These are phyloP conservation scores for Melocanna baccifera DNA, from an alignment of 176 grass and related monocot species.

Conservation along the genomic window DNA sequence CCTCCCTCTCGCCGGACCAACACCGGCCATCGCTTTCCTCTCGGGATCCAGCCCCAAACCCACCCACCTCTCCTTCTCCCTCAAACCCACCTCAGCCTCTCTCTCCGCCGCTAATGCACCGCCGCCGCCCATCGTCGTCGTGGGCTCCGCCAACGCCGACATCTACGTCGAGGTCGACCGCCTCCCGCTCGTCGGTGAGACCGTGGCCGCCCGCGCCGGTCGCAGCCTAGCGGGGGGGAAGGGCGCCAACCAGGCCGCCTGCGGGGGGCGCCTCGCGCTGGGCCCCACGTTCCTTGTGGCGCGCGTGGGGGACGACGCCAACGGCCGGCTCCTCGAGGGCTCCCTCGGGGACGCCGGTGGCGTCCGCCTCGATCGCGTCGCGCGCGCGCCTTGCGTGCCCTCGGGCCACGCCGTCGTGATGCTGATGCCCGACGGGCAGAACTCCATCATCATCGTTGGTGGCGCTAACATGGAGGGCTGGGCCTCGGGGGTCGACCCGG, in stretches of 20 bases:
- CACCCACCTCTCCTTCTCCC: constrained; percentile 40
- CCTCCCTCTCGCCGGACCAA: constrained; percentile 13
- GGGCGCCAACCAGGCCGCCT: constrained; percentile 84
- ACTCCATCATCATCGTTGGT: constrained; percentile 97
- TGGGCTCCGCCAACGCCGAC: constrained; percentile 95
- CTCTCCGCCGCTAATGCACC: constrained; percentile 27
- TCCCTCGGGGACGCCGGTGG: constrained; percentile 58
- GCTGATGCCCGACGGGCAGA: constrained; percentile 86
- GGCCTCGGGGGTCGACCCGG: constrained; percentile 44
- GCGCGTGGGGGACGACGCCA: constrained; percentile 76
- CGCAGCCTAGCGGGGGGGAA: constrained; percentile 63
- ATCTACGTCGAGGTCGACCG: constrained; percentile 95
- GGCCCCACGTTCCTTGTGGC: constrained; percentile 76
- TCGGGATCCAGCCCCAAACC: constrained; percentile 12
- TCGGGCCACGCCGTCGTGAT: constrained; percentile 93
- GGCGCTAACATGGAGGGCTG: constrained; percentile 95
- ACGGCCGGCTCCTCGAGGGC: constrained; percentile 76
- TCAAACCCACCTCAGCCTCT: neutral
- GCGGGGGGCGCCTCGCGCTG: constrained; percentile 64
- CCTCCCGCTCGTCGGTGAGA: constrained; percentile 75
- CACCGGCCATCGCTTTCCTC: constrained; percentile 28
- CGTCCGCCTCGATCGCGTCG: constrained; percentile 63
- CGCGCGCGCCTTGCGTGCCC: constrained; percentile 46
- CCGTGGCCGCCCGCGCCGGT: constrained; percentile 48
- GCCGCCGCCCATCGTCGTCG: constrained; percentile 63